Percentiles rank a stretch among this genome's conserved stretches.
Evolutionary conservation across 371 early-diverging fungal species (phyloP).

Genomic region (Encephalitozoon hellem): DNA sequence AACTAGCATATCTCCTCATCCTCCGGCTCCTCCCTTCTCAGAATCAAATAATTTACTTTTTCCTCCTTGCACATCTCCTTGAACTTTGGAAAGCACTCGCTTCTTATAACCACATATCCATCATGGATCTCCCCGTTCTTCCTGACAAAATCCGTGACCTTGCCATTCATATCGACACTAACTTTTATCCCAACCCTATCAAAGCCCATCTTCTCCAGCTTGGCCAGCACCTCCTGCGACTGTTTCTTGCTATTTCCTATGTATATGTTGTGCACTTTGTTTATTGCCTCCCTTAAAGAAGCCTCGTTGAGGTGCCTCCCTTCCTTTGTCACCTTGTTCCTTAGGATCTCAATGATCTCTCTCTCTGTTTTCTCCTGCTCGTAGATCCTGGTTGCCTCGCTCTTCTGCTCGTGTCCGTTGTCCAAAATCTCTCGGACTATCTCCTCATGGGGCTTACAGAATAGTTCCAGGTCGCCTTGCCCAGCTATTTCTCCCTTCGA

Average conservation of each 20-base stretch:
- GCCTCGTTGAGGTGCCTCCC: slow-evolving; percentile 5
- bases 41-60: slow-evolving; percentile 12
- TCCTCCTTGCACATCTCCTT: slow-evolving; percentile 4
- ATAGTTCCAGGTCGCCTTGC: slow-evolving; percentile 25
- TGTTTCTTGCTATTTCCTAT: slow-evolving; percentile 45
- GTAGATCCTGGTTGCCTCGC: slow-evolving; percentile 43
- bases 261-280: slow-evolving; percentile 24
- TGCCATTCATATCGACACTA: neutral
- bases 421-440: slow-evolving; percentile 50
- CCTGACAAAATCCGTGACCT: neutral
- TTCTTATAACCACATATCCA: neutral
- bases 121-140: neutral
- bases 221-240: slow-evolving; percentile 46
- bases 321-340: slow-evolving; percentile 32
- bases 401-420: slow-evolving; percentile 52
- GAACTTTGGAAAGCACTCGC: slow-evolving; percentile 24
- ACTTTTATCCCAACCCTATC: slow-evolving; percentile 35
- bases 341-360: slow-evolving; percentile 44
- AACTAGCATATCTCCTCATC: slow-evolving; percentile 40
- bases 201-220: slow-evolving; percentile 47
- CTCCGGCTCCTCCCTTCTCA: slow-evolving; percentile 20
- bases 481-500: slow-evolving; percentile 48
- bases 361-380: slow-evolving; percentile 45
- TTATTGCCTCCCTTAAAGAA: slow-evolving; percentile 28
- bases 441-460: slow-evolving; percentile 3